Evolutionary conservation across 257 asterid genomes (phyloP), one percentile per base, ranked within the genome.

Genomic region (Solanum infundibuliforme): DNA sequence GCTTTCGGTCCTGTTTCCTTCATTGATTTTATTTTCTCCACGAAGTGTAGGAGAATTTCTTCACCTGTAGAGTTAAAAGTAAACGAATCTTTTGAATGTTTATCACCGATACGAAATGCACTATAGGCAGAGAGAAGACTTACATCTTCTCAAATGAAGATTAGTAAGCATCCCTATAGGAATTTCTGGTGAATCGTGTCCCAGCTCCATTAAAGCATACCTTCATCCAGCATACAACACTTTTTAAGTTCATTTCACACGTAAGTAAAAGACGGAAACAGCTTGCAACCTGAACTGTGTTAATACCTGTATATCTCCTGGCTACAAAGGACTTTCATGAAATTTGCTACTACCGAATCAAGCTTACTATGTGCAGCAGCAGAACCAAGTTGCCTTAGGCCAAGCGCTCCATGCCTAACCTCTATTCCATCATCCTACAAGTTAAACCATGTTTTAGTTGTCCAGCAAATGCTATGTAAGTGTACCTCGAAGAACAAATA

Each of bases 121-220:
- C 62, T 52, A 3, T 52, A 12, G 21, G 29, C 16, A 13, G 0
- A 76, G 2, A 18, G 12, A 58, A 16, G 29, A 5, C 93, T 86
- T 93, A 93, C 99, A 97, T 94, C 91, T 91, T 69, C 93, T 91
- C 86, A 97, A 86, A 71, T 97, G 98, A 43, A 87, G 25, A 77
- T 92, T 88, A 6, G 95, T 90, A 29, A 97, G 91, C 98, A 97
- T 96, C 31, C 98, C 99, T 32, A 95, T 27, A 0, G 99, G 99
- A 25, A 97, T 76, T 34, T 96, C 98, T 0, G 95, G 95, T 82
- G 92, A 90, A 89, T 95, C 99, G 6, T 94, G 88, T 7, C 93
- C 99, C 92, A 94, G 93, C 87, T 96, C 99, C 98, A 95, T 93
- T 91, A 97, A 81, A 23, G 98, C 98, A 89, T 95, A 97, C 91